A percentile compares a stretch with the other conserved stretches of the same genome.
Conservation (phyloP, 805 yeast genomes). For the Wickerhamomyces chambardii region DNA sequence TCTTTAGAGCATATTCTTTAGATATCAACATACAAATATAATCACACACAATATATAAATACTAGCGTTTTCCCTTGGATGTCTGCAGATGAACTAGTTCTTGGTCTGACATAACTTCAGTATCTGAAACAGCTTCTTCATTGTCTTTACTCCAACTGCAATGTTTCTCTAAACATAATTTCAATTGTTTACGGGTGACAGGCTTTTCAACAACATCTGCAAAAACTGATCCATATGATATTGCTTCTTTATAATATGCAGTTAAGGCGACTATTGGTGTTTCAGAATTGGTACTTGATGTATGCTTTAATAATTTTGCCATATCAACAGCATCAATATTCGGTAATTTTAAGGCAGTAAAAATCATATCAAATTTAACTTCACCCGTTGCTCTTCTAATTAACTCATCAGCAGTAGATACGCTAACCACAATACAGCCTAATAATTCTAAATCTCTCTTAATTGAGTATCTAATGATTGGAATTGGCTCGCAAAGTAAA, state of each 20-base stretch:
- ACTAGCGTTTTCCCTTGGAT: no score
- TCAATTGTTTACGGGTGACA: constrained; percentile 14
- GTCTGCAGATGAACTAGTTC: constrained; percentile 10
- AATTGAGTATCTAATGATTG: constrained; percentile 65
- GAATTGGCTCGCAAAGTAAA: constrained; percentile 79
- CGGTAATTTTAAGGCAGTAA: constrained; percentile 64
- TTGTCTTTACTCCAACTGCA: constrained; percentile 14
- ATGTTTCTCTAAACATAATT: constrained; percentile 13
- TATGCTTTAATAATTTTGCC: constrained; percentile 63
- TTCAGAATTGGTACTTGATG: constrained; percentile 65
- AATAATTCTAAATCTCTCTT: constrained; percentile 52
- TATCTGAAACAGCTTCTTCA: constrained; percentile 20
- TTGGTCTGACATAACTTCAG: constrained; percentile 21
- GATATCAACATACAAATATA: no score
- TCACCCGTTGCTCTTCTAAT: constrained; percentile 75
- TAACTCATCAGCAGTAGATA: constrained; percentile 74
- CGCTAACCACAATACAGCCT: constrained; percentile 77
- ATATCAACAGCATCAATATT: constrained; percentile 69
- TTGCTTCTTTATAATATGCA: constrained; percentile 62
- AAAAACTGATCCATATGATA: constrained; percentile 30
- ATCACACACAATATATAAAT: no score
- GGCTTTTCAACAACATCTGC: constrained; percentile 76
- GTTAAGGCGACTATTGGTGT: constrained; percentile 77
- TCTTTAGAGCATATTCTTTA: no score
- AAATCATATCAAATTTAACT: constrained; percentile 75